These are phyloP conservation scores for Plectranthus barbatus DNA, from an alignment of 257 asterid species.

Conservation along the genomic window DNA sequence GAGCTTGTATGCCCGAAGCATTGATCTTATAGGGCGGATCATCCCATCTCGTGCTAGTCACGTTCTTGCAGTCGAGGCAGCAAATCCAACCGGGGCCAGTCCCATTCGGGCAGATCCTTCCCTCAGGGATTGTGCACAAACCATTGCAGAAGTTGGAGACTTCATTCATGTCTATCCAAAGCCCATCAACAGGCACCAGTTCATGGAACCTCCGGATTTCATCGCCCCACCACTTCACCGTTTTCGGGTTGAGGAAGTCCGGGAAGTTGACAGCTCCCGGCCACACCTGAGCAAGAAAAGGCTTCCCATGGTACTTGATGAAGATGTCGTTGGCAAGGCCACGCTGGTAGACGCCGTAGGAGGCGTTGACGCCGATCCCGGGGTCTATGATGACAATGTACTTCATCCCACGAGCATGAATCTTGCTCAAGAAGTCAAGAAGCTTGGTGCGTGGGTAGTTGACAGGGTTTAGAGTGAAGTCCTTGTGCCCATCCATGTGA, in stretches of 20 bases:
- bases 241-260: conserved; percentile 77
- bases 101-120: conserved; percentile 60
- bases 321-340: conserved; percentile 72
- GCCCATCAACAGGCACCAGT: conserved; percentile 85
- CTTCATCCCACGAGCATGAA: conserved; percentile 84
- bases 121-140: conserved; percentile 67
- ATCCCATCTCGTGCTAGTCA: conserved; percentile 77
- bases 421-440: conserved; percentile 63
- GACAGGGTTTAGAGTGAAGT: conserved; percentile 78
- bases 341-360: conserved; percentile 66
- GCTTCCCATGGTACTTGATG: conserved; percentile 69
- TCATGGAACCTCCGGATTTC: conserved; percentile 77
- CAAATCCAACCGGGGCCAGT: conserved; percentile 90
- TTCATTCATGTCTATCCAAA: conserved; percentile 97
- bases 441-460: conserved; percentile 77
- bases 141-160: conserved; percentile 80
- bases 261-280: conserved; percentile 97
- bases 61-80: conserved; percentile 82
- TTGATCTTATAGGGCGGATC: conserved; percentile 95
- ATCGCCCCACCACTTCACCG: conserved; percentile 87
- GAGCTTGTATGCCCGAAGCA: conserved; percentile 68
- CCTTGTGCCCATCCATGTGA: conserved; percentile 94
- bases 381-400: conserved; percentile 85
- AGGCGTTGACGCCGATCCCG: conserved; percentile 68
- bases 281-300: conserved; percentile 92